Conservation (phyloP, 805 yeast genomes). For the Candida succiphila region DNA sequence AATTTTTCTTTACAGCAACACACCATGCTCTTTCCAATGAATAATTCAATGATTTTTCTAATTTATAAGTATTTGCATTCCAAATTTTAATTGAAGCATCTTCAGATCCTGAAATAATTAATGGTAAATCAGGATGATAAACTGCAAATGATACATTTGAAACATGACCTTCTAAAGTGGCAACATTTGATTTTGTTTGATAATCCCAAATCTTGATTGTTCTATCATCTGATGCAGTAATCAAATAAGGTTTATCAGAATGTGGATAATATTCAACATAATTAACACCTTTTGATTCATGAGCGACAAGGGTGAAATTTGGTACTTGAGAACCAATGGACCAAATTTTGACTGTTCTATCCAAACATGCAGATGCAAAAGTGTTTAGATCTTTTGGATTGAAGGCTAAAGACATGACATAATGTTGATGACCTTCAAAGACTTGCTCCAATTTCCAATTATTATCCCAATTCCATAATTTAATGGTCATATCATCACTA, state of each 20-base stretch:
- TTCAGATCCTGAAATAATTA: conserved; percentile 93
- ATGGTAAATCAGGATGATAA: conserved; percentile 95
- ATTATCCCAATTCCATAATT: conserved; percentile 96
- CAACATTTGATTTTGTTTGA: conserved; percentile 92
- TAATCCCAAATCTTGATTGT: conserved; percentile 92
- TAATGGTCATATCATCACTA: conserved; percentile 85
- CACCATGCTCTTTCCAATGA: conserved; percentile 98
- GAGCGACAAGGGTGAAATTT: conserved; percentile 86
- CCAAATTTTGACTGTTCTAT: conserved; percentile 96
- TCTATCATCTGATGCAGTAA: conserved; percentile 85
- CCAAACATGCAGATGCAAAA: conserved; percentile 95
- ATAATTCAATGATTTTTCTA: conserved; percentile 84
- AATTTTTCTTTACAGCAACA: conserved; percentile 61
- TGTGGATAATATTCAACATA: conserved; percentile 95
- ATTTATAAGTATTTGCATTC: conserved; percentile 89
- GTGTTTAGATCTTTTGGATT: conserved; percentile 97
- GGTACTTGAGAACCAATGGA: conserved; percentile 80
- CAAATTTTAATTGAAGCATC: conserved; percentile 91
- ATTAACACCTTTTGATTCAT: conserved; percentile 89
- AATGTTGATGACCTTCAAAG: conserved; percentile 93
- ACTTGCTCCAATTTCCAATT: conserved; percentile 85
- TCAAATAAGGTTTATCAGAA: conserved; percentile 92
- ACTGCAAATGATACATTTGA: conserved; percentile 94
- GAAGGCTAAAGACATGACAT: conserved; percentile 88
- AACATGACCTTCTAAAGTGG: conserved; percentile 88